Conservation (phyloP, 2,329 filamentous ascomycete species). For the Diaporthe batatas region DNA sequence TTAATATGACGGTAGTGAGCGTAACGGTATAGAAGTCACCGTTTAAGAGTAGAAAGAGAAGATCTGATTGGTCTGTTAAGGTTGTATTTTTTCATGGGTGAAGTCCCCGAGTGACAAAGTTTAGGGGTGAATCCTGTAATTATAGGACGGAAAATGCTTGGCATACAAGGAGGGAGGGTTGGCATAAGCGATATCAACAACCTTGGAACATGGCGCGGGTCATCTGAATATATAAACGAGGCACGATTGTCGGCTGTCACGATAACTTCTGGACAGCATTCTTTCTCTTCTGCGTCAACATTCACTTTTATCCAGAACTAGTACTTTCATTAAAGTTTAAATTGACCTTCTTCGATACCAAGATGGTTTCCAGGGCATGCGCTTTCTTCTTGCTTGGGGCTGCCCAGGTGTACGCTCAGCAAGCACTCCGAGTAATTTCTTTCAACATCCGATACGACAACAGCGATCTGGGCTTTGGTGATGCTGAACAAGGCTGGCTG, state of each 20-base stretch:
- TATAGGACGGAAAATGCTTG: conserved; percentile 24
- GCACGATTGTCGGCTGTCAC: not conserved
- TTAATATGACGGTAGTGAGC: too few relatives aligned
- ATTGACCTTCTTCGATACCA: not conserved
- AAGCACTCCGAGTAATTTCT: not conserved
- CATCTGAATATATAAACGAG: not conserved
- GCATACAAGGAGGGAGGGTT: not conserved
- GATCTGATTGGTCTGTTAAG: too few relatives aligned
- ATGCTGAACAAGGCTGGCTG: not conserved
- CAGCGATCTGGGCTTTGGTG: not conserved
- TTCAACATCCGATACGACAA: conserved; percentile 26
- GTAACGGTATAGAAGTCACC: too few relatives aligned
- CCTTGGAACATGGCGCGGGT: not conserved
- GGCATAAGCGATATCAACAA: not conserved
- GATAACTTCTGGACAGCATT: not conserved
- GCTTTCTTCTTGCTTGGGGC: not conserved
- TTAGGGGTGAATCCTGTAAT: too few relatives aligned
- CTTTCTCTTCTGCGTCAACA: not conserved
- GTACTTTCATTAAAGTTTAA: not conserved
- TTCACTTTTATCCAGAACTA: not conserved
- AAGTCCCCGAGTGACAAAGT: too few relatives aligned
- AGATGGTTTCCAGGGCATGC: conserved; percentile 7
- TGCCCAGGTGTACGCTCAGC: conserved; percentile 14
- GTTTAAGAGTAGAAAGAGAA: too few relatives aligned
- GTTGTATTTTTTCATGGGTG: too few relatives aligned